Percentiles rank a stretch among this genome's conserved stretches.
Conservation (phyloP, 495 filamentous ascomycete species). For the Aspergillus kassunensis region DNA sequence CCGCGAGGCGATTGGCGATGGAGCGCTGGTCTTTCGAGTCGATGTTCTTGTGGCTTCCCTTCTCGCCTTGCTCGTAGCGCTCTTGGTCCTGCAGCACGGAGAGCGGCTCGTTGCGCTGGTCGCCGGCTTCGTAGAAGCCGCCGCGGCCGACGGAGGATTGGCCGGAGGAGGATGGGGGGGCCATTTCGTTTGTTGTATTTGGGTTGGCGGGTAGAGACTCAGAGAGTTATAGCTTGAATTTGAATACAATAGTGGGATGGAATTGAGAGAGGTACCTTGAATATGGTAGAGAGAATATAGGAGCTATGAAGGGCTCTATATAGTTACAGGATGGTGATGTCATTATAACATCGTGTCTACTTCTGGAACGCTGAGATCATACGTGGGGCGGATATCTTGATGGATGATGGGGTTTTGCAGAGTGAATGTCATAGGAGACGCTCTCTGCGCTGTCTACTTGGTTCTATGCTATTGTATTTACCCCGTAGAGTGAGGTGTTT, state of each 20-base stretch:
- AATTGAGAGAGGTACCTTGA: too few relatives aligned
- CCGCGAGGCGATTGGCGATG: slow-evolving; percentile 71
- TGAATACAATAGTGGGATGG: neutral
- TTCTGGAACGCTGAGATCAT: slow-evolving; percentile 13
- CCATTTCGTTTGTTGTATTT: neutral
- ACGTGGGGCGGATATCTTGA: slow-evolving; percentile 5
- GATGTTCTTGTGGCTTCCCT: slow-evolving; percentile 60
- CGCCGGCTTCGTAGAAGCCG: slow-evolving; percentile 59
- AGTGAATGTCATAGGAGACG: neutral
- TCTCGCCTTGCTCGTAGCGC: slow-evolving; percentile 64
- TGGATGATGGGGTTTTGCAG: neutral
- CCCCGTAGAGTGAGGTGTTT: too few relatives aligned
- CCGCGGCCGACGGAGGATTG: slow-evolving; percentile 44
- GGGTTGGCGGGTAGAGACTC: too few relatives aligned
- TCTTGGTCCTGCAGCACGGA: slow-evolving; percentile 50
- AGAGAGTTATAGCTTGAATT: too few relatives aligned
- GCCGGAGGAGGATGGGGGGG: slow-evolving; percentile 5
- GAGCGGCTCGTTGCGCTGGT: slow-evolving; percentile 63
- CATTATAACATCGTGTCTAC: slow-evolving; percentile 1
- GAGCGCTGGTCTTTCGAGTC: slow-evolving; percentile 80
- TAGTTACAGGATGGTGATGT: neutral
- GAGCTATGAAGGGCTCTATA: neutral
- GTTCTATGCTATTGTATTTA: too few relatives aligned
- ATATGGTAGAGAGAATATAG: neutral
- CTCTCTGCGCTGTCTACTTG: too few relatives aligned